Evolutionary conservation across 257 asterid genomes (phyloP), one percentile per base, ranked within the genome.

Genomic region (Ajuga chamaepitys): DNA sequence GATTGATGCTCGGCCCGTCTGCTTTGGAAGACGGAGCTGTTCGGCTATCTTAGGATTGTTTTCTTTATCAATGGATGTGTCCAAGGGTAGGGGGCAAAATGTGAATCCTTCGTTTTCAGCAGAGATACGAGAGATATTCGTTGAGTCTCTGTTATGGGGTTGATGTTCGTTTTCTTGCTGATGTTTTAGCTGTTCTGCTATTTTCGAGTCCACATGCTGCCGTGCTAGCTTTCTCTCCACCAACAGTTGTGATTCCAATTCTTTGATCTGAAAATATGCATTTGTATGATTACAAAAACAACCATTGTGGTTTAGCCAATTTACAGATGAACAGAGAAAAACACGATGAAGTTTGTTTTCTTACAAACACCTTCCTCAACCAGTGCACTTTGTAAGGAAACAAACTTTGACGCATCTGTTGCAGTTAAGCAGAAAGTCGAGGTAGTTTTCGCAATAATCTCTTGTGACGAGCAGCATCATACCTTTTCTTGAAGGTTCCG

Each of bases 401-500:
- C n/a, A n/a, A n/a, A n/a, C n/a, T n/a, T n/a, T n/a, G n/a, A n/a
- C n/a, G n/a, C n/a, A n/a, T n/a, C n/a, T n/a, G n/a, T n/a, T n/a
- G n/a, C n/a, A n/a, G n/a, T n/a, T n/a, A n/a, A n/a, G n/a, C n/a
- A n/a, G n/a, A n/a, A n/a, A n/a, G n/a, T n/a, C n/a, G n/a, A n/a
- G n/a, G n/a, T n/a, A n/a, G n/a, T n/a, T n/a, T n/a, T n/a, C n/a
- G n/a, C n/a, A n/a, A n/a, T n/a, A n/a, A n/a, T n/a, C n/a, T n/a
- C n/a, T n/a, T n/a, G n/a, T n/a, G n/a, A n/a, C n/a, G n/a, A n/a
- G n/a, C n/a, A n/a, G n/a, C n/a, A 26, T 40, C 58, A 16, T 73
- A 94, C 99, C 99, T 90, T 94, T 50, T 94, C 99, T 79, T 94
- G 99, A 62, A 90, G 80, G 82, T 71, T 88, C 79, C 85, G 76